A percentile compares a stretch with the other conserved stretches of the same genome.
These are phyloP conservation scores for barley (Hordeum vulgare) DNA, from an alignment of 176 grass and related monocot genomes.

Conservation along the genomic window MorexV3_pseudomolecules_assembly NC_058519.1:606314393-606314892, in stretches of 20 bases:
- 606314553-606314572: slow-evolving; percentile 49
- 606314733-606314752: no score
- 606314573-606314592: slow-evolving; percentile 36
- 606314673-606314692: neutral
- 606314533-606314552: slow-evolving; percentile 40
- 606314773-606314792: no score
- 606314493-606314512: slow-evolving; percentile 59
- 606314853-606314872: no score
- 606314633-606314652: slow-evolving; percentile 60
- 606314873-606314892: no score
- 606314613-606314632: slow-evolving; percentile 47
- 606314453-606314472: slow-evolving; percentile 28
- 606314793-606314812: no score
- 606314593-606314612: slow-evolving; percentile 50
- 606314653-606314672: slow-evolving; percentile 38
- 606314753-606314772: no score
- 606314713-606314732: neutral
- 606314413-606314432: neutral
- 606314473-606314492: slow-evolving; percentile 9
- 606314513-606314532: slow-evolving; percentile 55
- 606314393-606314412: neutral
- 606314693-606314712: neutral
- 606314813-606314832: neutral
- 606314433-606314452: neutral
- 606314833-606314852: no score